phyloP scores from a whole-genome alignment of 2,329 filamentous ascomycete species.

The Botryosphaeria agaves region DNA sequence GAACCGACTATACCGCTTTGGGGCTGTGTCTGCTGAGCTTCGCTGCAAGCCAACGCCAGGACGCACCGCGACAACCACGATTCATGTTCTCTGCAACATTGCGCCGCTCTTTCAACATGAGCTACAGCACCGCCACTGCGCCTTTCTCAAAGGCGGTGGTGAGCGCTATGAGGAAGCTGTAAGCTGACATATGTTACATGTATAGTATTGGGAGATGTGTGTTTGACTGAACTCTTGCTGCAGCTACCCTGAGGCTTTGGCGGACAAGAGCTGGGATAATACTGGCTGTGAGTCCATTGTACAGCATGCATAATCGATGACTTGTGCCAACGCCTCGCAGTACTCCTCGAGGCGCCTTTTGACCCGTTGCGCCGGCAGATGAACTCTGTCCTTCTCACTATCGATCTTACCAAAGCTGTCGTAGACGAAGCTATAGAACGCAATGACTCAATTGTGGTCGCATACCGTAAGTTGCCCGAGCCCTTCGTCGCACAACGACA shows the following conservation, averaged over 20 bases:
- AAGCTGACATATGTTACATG: no score
- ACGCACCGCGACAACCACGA: no score
- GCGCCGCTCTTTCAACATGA: slow-evolving; percentile 21
- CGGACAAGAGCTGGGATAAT: slow-evolving; percentile 88
- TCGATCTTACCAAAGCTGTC: slow-evolving; percentile 79
- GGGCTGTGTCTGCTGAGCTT: no score
- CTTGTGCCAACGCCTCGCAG: slow-evolving; percentile 17
- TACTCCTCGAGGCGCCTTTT: slow-evolving; percentile 53
- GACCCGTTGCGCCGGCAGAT: slow-evolving; percentile 36
- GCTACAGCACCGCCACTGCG: slow-evolving; percentile 21
- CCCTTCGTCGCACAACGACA: slow-evolving; percentile 2
- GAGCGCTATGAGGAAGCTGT: slow-evolving; percentile 64
- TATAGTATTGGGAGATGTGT: no score
- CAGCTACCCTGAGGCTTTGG: slow-evolving; percentile 78
- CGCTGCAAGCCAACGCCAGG: no score
- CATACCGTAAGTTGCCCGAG: slow-evolving; percentile 53
- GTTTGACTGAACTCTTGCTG: no score
- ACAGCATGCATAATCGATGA: neutral
- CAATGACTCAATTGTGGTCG: slow-evolving; percentile 62
- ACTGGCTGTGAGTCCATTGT: slow-evolving; percentile 45
- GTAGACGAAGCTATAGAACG: slow-evolving; percentile 75
- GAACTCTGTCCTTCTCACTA: slow-evolving; percentile 62
- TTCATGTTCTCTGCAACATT: slow-evolving; percentile 14
- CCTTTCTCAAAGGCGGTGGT: slow-evolving; percentile 55
- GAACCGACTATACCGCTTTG: no score